These are phyloP conservation scores for Leccinum subrobustum DNA, from an alignment of 1,284 basidiomycete genomes.

Conservation along the genomic window DNA sequence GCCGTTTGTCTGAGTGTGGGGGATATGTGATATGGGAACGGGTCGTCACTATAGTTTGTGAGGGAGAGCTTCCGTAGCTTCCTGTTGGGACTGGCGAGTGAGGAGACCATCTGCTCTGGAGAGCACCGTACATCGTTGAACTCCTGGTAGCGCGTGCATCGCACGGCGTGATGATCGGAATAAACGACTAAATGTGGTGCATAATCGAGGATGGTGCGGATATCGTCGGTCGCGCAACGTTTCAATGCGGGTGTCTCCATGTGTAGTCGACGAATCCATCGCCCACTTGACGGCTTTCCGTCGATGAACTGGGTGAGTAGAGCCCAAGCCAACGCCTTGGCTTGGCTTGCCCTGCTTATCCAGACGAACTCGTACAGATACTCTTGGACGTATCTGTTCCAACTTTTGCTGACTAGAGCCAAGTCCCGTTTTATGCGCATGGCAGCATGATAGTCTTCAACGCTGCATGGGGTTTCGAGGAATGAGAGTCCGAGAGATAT, in stretches of 20 bases:
- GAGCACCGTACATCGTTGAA: slow-evolving; percentile 45
- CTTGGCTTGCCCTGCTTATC: slow-evolving; percentile 59
- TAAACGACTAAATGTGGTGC: slow-evolving; percentile 58
- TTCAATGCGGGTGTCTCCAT: slow-evolving; percentile 68
- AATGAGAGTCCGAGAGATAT: slow-evolving; percentile 49
- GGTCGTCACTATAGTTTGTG: slow-evolving; percentile 68
- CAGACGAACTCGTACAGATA: slow-evolving; percentile 67
- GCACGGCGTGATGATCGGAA: slow-evolving; percentile 61
- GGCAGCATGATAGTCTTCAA: slow-evolving; percentile 42
- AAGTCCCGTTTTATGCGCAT: slow-evolving; percentile 52
- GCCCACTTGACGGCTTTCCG: slow-evolving; percentile 43
- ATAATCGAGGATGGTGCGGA: slow-evolving; percentile 63
- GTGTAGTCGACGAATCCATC: slow-evolving; percentile 60
- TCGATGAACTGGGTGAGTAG: slow-evolving; percentile 48
- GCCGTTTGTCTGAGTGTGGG: slow-evolving; percentile 51
- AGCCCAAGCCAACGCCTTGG: slow-evolving; percentile 53
- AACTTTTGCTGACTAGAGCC: slow-evolving; percentile 53
- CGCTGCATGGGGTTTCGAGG: slow-evolving; percentile 41
- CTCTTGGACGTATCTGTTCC: slow-evolving; percentile 52
- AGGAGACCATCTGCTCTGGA: slow-evolving; percentile 53
- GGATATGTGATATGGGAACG: slow-evolving; percentile 56
- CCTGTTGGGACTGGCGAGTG: slow-evolving; percentile 53
- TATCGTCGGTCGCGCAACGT: slow-evolving; percentile 62
- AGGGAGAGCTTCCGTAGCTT: slow-evolving; percentile 58
- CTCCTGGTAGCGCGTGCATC: slow-evolving; percentile 48